Conservation (phyloP, 768 basidiomycete species). For the Amanita subjunquillea region DNA sequence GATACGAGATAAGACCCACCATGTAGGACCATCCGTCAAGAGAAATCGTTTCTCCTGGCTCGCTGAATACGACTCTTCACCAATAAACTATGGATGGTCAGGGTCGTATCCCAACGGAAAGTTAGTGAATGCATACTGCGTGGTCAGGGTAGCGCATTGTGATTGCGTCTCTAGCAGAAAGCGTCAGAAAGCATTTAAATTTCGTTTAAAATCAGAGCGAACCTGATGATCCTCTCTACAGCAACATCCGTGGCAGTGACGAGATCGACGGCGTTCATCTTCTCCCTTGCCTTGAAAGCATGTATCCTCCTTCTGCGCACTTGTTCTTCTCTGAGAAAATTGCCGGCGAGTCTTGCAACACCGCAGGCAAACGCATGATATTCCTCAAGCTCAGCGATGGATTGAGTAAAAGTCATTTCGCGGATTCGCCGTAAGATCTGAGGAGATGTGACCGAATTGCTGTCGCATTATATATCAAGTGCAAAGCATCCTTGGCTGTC, state of each 20-base stretch:
- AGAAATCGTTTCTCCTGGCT: constrained; percentile 16
- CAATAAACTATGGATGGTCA: constrained; percentile 12
- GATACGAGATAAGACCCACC: constrained; percentile 1
- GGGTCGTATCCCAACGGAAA: neutral
- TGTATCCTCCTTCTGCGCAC: constrained; percentile 11
- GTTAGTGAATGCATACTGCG: neutral
- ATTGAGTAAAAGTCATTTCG: constrained; percentile 8
- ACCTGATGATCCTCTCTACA: constrained; percentile 15
- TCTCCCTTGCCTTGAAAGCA: constrained; percentile 11
- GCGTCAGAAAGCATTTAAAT: neutral
- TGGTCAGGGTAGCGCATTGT: neutral
- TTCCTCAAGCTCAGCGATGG: constrained; percentile 9
- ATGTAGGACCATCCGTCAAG: constrained; percentile 14
- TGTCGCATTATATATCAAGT: neutral
- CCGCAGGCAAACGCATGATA: constrained; percentile 12
- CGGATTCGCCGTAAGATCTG: neutral
- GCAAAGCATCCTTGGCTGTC: neutral
- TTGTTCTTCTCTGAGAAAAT: constrained; percentile 13
- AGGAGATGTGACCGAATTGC: neutral
- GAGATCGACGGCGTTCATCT: constrained; percentile 16
- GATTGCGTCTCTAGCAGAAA: neutral
- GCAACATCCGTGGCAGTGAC: constrained; percentile 15
- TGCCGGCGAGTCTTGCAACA: constrained; percentile 12
- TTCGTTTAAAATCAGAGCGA: neutral
- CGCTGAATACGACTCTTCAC: constrained; percentile 17